A percentile compares a stretch with the other conserved stretches of the same genome.
phyloP scores from a whole-genome alignment of 108 stramenopile species.

The Chaetoceros muelleri region DNA sequence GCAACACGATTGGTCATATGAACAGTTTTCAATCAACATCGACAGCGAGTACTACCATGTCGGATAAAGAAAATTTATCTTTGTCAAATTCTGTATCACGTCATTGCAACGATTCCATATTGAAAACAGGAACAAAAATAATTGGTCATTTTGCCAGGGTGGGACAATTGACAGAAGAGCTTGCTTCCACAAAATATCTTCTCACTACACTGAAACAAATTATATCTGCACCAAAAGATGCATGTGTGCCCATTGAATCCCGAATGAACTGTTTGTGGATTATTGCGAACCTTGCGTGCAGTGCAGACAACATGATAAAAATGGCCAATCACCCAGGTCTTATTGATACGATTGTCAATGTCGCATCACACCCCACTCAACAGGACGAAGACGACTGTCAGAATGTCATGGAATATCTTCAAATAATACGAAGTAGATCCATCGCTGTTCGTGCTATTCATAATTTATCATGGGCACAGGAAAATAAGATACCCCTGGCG shows the following conservation, averaged over 20 bases:
- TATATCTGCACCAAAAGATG: slow-evolving; percentile 23
- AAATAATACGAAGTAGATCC: slow-evolving; percentile 16
- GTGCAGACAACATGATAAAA: slow-evolving; percentile 55
- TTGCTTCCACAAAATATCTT: slow-evolving; percentile 42
- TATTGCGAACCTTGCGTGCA: slow-evolving; percentile 53
- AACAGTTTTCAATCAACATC: too few species aligned
- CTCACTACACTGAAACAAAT: slow-evolving; percentile 20
- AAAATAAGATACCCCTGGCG: slow-evolving; percentile 36
- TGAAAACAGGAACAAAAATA: slow-evolving; percentile 33
- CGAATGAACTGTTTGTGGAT: slow-evolving; percentile 46
- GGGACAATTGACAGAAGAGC: slow-evolving; percentile 22
- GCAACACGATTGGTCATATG: too few species aligned
- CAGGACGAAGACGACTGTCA: slow-evolving; percentile 18
- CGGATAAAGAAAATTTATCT: too few species aligned
- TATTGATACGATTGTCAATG: slow-evolving; percentile 23
- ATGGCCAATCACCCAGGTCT: slow-evolving; percentile 41
- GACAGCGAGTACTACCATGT: too few species aligned
- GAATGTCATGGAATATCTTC: slow-evolving; percentile 31
- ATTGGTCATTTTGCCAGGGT: slow-evolving; percentile 59
- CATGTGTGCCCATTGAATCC: slow-evolving; percentile 28
- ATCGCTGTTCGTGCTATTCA: slow-evolving; percentile 41
- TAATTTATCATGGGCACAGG: slow-evolving; percentile 46
- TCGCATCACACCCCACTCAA: slow-evolving; percentile 15
- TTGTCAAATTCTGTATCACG: too few species aligned
- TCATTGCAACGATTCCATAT: slow-evolving; percentile 15